Evolutionary conservation across 192 early-diverging fungal genomes (phyloP).

Genomic region (Backusella parvicylindrica): DNA sequence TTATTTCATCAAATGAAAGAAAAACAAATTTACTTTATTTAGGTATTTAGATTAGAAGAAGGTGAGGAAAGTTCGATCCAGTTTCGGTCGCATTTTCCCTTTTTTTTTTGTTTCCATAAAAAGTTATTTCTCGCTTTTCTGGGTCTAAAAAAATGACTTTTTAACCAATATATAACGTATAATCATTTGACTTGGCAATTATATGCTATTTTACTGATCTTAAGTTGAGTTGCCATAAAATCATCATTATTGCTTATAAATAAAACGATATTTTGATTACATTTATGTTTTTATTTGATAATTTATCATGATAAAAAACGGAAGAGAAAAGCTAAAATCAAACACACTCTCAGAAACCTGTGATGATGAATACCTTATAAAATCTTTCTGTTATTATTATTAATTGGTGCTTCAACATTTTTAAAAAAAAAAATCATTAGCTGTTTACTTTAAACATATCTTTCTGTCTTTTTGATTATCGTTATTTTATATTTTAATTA

Average conservation of each 20-base stretch:
- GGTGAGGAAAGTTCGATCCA: neutral
- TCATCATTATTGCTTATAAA: neutral
- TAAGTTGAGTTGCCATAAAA: neutral
- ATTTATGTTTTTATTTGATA: neutral
- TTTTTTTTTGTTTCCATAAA: neutral
- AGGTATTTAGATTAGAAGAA: slow-evolving; percentile 10
- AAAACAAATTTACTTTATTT: slow-evolving; percentile 10
- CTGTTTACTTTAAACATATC: too few species aligned
- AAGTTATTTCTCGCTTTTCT: neutral
- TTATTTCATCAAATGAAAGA: slow-evolving; percentile 1
- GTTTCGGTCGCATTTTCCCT: neutral
- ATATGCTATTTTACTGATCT: neutral
- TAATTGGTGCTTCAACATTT: neutral
- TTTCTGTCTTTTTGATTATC: too few species aligned
- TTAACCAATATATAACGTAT: neutral
- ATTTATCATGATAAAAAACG: neutral
- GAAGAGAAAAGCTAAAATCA: neutral
- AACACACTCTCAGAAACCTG: neutral
- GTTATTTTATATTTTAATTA: too few species aligned
- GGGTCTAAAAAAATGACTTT: neutral
- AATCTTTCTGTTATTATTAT: neutral
- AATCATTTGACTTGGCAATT: slow-evolving; percentile 2
- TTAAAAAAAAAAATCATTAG: neutral
- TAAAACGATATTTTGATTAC: neutral
- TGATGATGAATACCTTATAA: neutral